Conservation (phyloP, 2,329 filamentous ascomycete genomes). For the Stemphylium beticola region DNA sequence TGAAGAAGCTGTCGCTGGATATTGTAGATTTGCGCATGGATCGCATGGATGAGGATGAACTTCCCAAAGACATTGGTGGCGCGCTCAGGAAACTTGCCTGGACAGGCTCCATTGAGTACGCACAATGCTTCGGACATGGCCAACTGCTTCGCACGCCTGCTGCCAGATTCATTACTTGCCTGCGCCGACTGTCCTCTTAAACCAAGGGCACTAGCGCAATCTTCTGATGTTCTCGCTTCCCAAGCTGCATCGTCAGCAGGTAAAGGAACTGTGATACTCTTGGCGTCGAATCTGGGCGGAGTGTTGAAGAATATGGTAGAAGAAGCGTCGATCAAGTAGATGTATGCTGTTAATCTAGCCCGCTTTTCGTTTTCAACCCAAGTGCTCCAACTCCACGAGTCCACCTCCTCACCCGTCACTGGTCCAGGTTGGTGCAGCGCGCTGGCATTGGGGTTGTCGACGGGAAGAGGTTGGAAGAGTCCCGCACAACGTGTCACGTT, state of each 20-base stretch:
- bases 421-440: conserved; percentile 64
- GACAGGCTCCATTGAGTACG: conserved; percentile 64
- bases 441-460: conserved; percentile 60
- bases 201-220: conserved; percentile 70
- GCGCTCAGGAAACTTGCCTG: conserved; percentile 66
- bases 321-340: conserved; percentile 69
- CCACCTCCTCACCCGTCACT: conserved; percentile 51
- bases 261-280: conserved; percentile 71
- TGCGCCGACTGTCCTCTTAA: conserved; percentile 65
- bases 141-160: conserved; percentile 68
- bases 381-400: conserved; percentile 67
- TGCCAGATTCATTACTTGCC: conserved; percentile 66
- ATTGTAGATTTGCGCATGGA: conserved; percentile 68
- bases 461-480: conserved; percentile 61
- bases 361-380: conserved; percentile 77
- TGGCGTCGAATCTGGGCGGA: conserved; percentile 66
- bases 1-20: conserved; percentile 54
- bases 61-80: conserved; percentile 76
- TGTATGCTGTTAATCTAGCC: conserved; percentile 67
- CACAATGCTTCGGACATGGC: conserved; percentile 67
- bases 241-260: conserved; percentile 76
- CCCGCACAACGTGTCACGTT: conserved; percentile 63
- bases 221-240: conserved; percentile 66
- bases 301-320: conserved; percentile 75
- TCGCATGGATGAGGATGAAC: conserved; percentile 72